These are phyloP conservation scores for Streptanthus diversifolius DNA, from an alignment of 345 rosid species.

Conservation along the genomic window DNA sequence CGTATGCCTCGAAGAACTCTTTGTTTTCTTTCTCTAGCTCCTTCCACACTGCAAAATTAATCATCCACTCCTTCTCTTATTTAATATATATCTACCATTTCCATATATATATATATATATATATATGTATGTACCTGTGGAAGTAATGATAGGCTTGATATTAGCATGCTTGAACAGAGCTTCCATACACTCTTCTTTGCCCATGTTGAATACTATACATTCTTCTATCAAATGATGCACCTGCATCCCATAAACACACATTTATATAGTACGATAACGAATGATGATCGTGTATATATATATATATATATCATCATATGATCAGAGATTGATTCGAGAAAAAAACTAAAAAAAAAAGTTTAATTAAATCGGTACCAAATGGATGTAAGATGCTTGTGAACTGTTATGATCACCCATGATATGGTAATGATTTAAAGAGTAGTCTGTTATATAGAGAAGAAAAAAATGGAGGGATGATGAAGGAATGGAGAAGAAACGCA, in stretches of 20 bases:
- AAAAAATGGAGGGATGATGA: conserved; percentile 1
- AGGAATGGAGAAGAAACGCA: conserved; percentile 12
- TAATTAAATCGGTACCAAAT: conserved; percentile 38
- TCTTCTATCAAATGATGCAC: conserved; percentile 93
- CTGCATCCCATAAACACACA: conserved; percentile 32
- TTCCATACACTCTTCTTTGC: conserved; percentile 88
- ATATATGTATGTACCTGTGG: conserved; percentile 52
- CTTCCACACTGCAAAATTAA: conserved; percentile 67
- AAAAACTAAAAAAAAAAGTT: neutral
- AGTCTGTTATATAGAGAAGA: neutral
- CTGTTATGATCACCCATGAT: conserved; percentile 42
- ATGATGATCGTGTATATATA: neutral
- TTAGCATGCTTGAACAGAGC: conserved; percentile 85
- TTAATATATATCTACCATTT: neutral
- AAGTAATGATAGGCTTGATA: conserved; percentile 77
- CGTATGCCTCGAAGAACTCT: conserved; percentile 80
- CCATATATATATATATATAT: neutral
- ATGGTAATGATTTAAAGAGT: neutral
- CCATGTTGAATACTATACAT: conserved; percentile 82
- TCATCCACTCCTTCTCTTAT: neutral
- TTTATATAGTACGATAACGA: neutral
- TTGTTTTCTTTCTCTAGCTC: conserved; percentile 89
- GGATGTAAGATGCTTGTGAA: conserved; percentile 63
- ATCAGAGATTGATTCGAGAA: neutral
- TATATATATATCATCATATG: neutral